Evolutionary conservation across 2,329 filamentous ascomycete genomes (phyloP).

Genomic region (Calonectria multiphialidica): DNA sequence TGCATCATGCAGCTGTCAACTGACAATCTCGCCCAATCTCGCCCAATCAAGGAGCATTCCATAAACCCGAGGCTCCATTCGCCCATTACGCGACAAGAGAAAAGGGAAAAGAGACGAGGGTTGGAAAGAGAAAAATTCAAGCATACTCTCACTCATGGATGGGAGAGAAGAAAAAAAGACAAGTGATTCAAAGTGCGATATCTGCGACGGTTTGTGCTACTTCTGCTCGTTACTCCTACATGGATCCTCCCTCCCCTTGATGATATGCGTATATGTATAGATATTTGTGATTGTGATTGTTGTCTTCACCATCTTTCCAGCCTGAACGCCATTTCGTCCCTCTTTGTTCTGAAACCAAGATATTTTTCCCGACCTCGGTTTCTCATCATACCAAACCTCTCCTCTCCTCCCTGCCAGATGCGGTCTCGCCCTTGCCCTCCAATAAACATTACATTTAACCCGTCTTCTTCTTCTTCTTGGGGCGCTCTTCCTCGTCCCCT

Average conservation of each 20-base stretch:
- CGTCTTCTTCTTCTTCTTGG: slow-evolving; percentile 64
- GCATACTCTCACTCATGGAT: not conserved
- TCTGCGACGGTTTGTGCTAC: not conserved
- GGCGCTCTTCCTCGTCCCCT: slow-evolving; percentile 59
- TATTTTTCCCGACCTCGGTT: slow-evolving; percentile 28
- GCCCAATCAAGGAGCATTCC: slow-evolving; percentile 6
- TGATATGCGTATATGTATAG: slow-evolving; percentile 6
- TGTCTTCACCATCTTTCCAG: slow-evolving; percentile 41
- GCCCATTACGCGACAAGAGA: slow-evolving; percentile 11
- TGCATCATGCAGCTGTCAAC: slow-evolving; percentile 5
- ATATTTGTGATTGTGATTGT: slow-evolving; percentile 4
- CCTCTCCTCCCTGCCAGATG: not conserved
- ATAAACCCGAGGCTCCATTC: not conserved
- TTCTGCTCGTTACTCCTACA: slow-evolving; percentile 3
- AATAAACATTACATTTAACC: slow-evolving; percentile 35
- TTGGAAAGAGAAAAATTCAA: not conserved
- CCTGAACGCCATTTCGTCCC: slow-evolving; percentile 44
- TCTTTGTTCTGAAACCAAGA: slow-evolving; percentile 30
- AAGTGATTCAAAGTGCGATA: not conserved
- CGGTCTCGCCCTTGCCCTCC: not conserved
- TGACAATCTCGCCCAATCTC: not conserved
- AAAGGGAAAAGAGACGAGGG: slow-evolving; percentile 17
- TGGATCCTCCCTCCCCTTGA: not conserved
- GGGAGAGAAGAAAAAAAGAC: not conserved
- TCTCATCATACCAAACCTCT: not conserved